Evolutionary conservation across 164 flowering plant genomes (phyloP).

Genomic region (Santalum album): DNA sequence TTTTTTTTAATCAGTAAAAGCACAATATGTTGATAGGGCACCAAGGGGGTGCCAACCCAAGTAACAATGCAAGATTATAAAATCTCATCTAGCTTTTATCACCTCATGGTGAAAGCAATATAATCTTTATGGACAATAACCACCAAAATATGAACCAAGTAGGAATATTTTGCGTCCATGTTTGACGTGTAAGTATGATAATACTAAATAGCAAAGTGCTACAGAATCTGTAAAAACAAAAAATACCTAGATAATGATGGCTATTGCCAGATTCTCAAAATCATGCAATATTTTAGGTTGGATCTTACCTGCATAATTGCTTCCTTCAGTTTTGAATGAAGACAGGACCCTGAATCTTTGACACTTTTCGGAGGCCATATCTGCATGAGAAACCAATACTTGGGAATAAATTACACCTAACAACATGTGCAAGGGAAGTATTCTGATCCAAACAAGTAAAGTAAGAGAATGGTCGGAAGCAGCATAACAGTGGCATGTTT

Average conservation of each 20-base stretch:
- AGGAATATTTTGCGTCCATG: no score
- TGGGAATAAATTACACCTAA: no score
- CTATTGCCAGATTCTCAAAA: neutral
- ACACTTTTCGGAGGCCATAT: slow-evolving; percentile 98
- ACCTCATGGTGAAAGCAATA: no score
- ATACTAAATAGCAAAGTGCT: neutral
- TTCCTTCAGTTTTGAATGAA: slow-evolving; percentile 81
- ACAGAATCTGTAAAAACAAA: neutral
- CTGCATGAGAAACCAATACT: slow-evolving; percentile 28
- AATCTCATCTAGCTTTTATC: no score
- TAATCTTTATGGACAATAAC: no score
- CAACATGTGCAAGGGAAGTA: no score
- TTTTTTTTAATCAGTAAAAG: no score
- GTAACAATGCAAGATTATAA: no score
- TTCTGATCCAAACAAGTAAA: neutral
- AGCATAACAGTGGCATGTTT: neutral
- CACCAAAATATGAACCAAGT: no score
- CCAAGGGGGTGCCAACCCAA: no score
- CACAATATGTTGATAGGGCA: no score
- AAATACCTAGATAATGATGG: neutral
- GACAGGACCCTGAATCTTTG: slow-evolving; percentile 91
- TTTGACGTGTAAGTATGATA: neutral
- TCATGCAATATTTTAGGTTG: neutral
- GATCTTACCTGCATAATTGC: slow-evolving; percentile 67
- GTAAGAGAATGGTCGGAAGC: neutral